Base-by-base conservation (phyloP, 371 early-diverging fungal species). In the Entomophthora muscae region DNA sequence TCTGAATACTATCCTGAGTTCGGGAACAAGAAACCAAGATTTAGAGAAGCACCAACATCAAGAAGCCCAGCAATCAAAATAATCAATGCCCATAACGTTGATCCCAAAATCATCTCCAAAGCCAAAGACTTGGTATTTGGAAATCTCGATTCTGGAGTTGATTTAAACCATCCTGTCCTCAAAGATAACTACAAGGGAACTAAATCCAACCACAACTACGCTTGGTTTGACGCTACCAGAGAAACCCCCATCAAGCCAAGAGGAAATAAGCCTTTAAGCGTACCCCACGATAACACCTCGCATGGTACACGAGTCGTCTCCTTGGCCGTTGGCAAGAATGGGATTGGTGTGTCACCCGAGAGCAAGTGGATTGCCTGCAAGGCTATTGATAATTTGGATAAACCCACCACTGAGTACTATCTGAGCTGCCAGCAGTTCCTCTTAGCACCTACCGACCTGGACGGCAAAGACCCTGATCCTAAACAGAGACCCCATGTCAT, bases 91-190 rank as follows among this genome's bases (percentile, higher is more conserved):
- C n/a, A n/a, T n/a, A n/a, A n/a, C n/a, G n/a, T n/a, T n/a, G n/a
- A n/a, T n/a, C n/a, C n/a, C n/a, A n/a, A n/a, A n/a, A n/a, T n/a
- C n/a, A n/a, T n/a, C n/a, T n/a, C n/a, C n/a, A 21, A 32, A 22
- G 60, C 60, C 7, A 23, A 7, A 22, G 13, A 3, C 12, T 22
- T 59, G 21, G 24, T 10, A n/a, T 59, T 33, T 29, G 60, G 33
- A 3, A 59, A 59, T 31, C 78, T 83, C 56, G 85, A 76, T 73
- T 74, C 33, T 32, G 82, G 87, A 56, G 66, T 82, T 30, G 80
- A 83, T 58, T 83, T 78, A 65, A 67, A 64, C 60, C 89, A 88
- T 63, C 85, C 86, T 32, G 85, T 84, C 13, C 70, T 89, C n/a
- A n/a, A n/a, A n/a, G n/a, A n/a, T n/a, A n/a, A n/a, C n/a, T n/a